phyloP scores from a whole-genome alignment of 495 filamentous ascomycete genomes.

The Patellaria atrata region DNA sequence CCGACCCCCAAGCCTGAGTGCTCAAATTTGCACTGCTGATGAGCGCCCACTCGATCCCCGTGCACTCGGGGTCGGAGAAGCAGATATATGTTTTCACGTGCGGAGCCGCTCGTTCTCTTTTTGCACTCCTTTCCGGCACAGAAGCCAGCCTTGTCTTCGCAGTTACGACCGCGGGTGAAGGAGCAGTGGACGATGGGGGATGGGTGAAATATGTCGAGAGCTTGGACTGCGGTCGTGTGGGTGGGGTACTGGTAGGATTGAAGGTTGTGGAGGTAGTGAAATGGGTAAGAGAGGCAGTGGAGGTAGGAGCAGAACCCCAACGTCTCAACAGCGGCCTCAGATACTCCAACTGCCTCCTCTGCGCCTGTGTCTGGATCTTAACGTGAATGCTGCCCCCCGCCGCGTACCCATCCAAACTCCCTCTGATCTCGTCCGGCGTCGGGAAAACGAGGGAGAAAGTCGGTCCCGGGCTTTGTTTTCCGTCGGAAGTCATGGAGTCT shows the following conservation, averaged over 20 bases:
- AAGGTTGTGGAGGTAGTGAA: too few relatives aligned
- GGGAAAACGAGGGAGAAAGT: slow-evolving; percentile 58
- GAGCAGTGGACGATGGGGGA: background rate
- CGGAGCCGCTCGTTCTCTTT: slow-evolving; percentile 66
- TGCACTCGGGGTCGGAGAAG: slow-evolving; percentile 36
- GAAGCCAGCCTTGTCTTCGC: slow-evolving; percentile 5
- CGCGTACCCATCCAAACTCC: slow-evolving; percentile 61
- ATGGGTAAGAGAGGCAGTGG: background rate
- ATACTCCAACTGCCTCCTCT: slow-evolving; percentile 62
- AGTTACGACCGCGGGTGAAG: too few relatives aligned
- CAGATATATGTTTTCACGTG: slow-evolving; percentile 88
- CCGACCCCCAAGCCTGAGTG: slow-evolving; percentile 82
- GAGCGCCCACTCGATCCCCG: slow-evolving; percentile 69
- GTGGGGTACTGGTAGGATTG: too few relatives aligned
- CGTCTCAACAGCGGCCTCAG: slow-evolving; percentile 55
- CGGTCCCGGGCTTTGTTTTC: slow-evolving; percentile 24
- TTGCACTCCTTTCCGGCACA: slow-evolving; percentile 36
- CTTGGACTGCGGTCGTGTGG: too few relatives aligned
- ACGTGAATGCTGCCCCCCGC: slow-evolving; percentile 67
- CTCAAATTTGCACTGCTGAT: slow-evolving; percentile 77
- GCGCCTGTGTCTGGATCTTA: slow-evolving; percentile 51
- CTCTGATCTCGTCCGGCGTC: slow-evolving; percentile 62
- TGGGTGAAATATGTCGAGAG: too few relatives aligned
- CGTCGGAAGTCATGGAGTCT: slow-evolving; percentile 9
- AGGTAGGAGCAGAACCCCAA: too few relatives aligned